Base-by-base conservation (phyloP, 2,329 filamentous ascomycete genomes). In the Blastomyces silverae region DNA sequence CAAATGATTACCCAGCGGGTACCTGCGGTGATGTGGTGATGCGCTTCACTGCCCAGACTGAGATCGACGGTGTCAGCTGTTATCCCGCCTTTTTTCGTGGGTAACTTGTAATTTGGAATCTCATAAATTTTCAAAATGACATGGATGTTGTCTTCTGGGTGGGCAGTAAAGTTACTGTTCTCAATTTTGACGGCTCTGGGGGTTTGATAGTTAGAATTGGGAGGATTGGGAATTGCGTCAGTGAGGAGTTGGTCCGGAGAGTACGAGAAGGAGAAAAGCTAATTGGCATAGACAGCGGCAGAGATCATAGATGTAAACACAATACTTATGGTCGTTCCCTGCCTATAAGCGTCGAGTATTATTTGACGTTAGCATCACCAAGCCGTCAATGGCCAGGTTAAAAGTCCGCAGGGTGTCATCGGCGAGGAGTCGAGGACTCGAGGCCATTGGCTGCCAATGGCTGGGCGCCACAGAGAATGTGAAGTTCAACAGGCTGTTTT, bases 321-420 rank as follows among this genome's bases (percentile, higher is more conserved):
- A 17, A 28, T 17, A 28, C 5, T 52, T 22, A 52, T 4, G 11
- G 22, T 17, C 22, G 50, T 22, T 28, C 22, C 50, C 50, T 52
- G 22, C n/a, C 22, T 52, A 52, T 28, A 56, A 37, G 17, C 34
- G 3, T n/a, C 5, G 28, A 37, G 8, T 56, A 56, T n/a, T 37
- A 56, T 56, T 56, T 56, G 53, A 56, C 17, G 31, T 56, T 56
- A 37, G 53, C 31, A 37, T 20, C 53, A 37, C 22, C 31, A 56
- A 17, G 25, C 3, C 17, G 53, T 37, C 53, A 37, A 34, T 56
- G 53, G 10, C 20, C 15, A 5, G 13, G 22, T 22, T 22, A 17
- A 52, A 15, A 52, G 50, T 52, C n/a, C 17, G 6, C 7, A 31
- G 7, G 15, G 13, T 17, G 7, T 3, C 3, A 56, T 56, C 28